Conservation (phyloP, 306 rosid species). For the Rosa multiflora region DNA sequence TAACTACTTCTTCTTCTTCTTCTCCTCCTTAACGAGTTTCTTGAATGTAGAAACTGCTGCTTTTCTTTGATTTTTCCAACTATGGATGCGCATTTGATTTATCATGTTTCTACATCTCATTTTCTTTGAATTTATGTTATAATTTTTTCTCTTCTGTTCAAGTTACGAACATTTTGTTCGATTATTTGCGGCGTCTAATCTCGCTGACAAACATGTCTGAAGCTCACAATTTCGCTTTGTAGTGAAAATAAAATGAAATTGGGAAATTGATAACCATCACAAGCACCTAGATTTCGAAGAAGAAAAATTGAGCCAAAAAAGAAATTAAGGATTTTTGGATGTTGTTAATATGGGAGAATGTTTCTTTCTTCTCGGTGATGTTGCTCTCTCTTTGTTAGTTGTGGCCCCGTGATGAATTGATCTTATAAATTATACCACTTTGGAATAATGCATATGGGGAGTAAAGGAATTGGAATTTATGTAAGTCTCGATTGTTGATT, state of each 20-base stretch:
- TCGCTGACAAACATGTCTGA: neutral
- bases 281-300: neutral
- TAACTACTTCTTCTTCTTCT: neutral
- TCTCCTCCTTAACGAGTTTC: too few species aligned
- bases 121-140: neutral
- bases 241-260: neutral
- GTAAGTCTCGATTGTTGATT: neutral
- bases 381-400: neutral
- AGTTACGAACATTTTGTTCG: neutral
- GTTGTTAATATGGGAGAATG: neutral
- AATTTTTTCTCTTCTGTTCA: neutral
- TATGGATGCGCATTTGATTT: neutral
- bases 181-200: neutral
- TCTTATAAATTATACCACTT: neutral
- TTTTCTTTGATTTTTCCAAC: neutral
- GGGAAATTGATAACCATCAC: neutral
- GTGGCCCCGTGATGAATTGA: neutral
- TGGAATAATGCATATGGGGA: neutral
- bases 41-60: slow-evolving; percentile 4
- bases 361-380: neutral
- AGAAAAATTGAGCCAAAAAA: neutral
- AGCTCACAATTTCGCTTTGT: neutral
- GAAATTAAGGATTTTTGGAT: neutral
- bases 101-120: neutral
- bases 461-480: neutral